Percentiles rank a stretch among this genome's conserved stretches.
phyloP scores from a whole-genome alignment of 2,329 filamentous ascomycete genomes.

The Pseudomassariella vexata region DNA sequence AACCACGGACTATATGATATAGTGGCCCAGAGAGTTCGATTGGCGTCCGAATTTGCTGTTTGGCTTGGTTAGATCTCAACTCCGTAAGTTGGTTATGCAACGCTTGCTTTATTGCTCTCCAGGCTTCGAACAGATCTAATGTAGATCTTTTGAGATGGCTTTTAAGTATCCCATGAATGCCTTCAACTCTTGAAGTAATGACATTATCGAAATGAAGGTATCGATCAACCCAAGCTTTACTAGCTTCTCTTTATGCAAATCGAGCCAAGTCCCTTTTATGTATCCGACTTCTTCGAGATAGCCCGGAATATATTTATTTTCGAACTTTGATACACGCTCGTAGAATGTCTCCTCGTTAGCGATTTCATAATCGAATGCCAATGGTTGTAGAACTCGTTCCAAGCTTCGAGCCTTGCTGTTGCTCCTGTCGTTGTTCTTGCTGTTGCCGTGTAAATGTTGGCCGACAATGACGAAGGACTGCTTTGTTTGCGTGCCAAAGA shows the following conservation, averaged over 20 bases:
- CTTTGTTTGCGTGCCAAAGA: too few species aligned
- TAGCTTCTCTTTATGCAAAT: constrained; percentile 15
- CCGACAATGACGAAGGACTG: too few species aligned
- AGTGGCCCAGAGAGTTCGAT: constrained; percentile 10
- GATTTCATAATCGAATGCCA: constrained; percentile 14
- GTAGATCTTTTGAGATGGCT: constrained; percentile 9
- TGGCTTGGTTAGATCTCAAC: constrained; percentile 9
- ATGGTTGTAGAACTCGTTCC: constrained; percentile 12
- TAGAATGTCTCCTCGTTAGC: constrained; percentile 9
- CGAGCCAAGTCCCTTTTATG: constrained; percentile 12
- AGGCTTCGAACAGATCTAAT: constrained; percentile 13
- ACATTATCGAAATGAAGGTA: constrained; percentile 12
- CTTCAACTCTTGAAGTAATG: constrained; percentile 11
- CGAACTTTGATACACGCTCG: constrained; percentile 10
- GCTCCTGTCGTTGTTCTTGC: too few species aligned
- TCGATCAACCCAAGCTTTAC: constrained; percentile 14
- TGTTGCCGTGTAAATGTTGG: too few species aligned
- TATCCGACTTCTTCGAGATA: constrained; percentile 13
- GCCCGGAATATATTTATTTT: constrained; percentile 10
- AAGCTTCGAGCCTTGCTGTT: too few species aligned
- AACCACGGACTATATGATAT: constrained; percentile 10
- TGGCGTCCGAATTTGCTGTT: constrained; percentile 9
- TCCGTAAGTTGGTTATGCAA: constrained; percentile 12
- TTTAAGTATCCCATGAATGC: constrained; percentile 12
- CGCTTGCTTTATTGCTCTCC: constrained; percentile 11